phyloP scores from a whole-genome alignment of 2,329 filamentous ascomycete species.

The Colletotrichum sp. region DNA sequence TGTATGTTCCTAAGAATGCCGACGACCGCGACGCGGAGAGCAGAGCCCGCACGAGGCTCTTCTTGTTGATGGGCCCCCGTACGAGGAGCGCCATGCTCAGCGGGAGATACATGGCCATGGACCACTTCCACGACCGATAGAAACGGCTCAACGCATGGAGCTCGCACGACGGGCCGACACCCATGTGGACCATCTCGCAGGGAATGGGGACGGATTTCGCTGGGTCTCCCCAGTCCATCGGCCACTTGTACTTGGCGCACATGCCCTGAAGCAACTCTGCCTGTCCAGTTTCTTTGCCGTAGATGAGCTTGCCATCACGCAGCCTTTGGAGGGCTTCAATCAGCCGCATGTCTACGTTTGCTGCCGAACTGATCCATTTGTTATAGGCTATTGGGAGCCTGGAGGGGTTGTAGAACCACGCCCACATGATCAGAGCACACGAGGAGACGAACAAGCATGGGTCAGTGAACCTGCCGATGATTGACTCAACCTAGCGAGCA shows the following conservation, averaged over 20 bases:
- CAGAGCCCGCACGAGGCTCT: slow-evolving; percentile 53
- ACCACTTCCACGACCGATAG: slow-evolving; percentile 72
- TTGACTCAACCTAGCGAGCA: slow-evolving; percentile 41
- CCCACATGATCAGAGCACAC: slow-evolving; percentile 83
- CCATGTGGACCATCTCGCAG: slow-evolving; percentile 86
- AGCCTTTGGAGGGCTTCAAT: slow-evolving; percentile 75
- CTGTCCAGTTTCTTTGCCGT: slow-evolving; percentile 76
- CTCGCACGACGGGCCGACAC: slow-evolving; percentile 75
- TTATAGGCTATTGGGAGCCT: slow-evolving; percentile 76
- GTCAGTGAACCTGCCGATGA: slow-evolving; percentile 58
- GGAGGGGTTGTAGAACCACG: slow-evolving; percentile 80
- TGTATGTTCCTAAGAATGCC: slow-evolving; percentile 78
- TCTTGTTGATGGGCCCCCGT: slow-evolving; percentile 48
- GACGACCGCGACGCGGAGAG: slow-evolving; percentile 72
- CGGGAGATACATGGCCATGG: slow-evolving; percentile 78
- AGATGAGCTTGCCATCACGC: slow-evolving; percentile 67
- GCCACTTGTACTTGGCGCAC: slow-evolving; percentile 74
- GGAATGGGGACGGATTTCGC: slow-evolving; percentile 73
- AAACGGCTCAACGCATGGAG: slow-evolving; percentile 74
- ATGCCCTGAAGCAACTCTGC: slow-evolving; percentile 71
- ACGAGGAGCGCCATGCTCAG: slow-evolving; percentile 72
- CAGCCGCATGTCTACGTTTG: slow-evolving; percentile 76
- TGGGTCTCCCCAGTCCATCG: slow-evolving; percentile 76
- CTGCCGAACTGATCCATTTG: slow-evolving; percentile 81
- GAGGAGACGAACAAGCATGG: slow-evolving; percentile 75